Conservation (phyloP, 177 flowering plant genomes). For the Vitis hybrid region DNA sequence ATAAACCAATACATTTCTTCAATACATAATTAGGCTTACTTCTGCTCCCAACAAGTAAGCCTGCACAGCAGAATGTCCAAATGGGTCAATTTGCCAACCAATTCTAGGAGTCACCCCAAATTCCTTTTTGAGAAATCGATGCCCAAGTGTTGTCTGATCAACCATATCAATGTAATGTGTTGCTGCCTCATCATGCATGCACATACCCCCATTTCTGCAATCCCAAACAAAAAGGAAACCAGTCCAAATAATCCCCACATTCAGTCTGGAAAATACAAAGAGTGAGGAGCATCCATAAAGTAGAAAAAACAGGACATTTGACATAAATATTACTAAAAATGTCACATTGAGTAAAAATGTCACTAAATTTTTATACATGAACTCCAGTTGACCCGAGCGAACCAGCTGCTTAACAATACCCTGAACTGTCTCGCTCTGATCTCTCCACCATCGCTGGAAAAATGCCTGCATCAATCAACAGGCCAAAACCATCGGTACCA, state of each 20-base stretch:
- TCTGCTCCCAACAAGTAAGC: slow-evolving; percentile 79
- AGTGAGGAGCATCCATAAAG: neutral
- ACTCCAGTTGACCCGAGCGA: slow-evolving; percentile 58
- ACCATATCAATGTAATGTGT: slow-evolving; percentile 85
- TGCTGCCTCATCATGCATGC: slow-evolving; percentile 85
- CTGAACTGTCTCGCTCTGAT: slow-evolving; percentile 50
- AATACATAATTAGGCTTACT: slow-evolving; percentile 23
- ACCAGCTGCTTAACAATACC: slow-evolving; percentile 47
- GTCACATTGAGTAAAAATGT: too few species aligned
- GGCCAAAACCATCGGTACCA: neutral
- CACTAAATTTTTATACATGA: slow-evolving; percentile 38
- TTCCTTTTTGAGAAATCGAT: slow-evolving; percentile 54
- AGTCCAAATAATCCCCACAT: neutral
- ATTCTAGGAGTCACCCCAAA: slow-evolving; percentile 64
- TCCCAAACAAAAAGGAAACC: neutral
- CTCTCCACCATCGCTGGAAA: slow-evolving; percentile 82
- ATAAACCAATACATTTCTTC: neutral
- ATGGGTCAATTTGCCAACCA: slow-evolving; percentile 86
- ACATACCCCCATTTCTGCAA: slow-evolving; percentile 77
- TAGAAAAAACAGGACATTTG: too few species aligned
- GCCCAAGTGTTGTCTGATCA: slow-evolving; percentile 83
- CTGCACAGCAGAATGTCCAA: slow-evolving; percentile 85
- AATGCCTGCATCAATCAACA: slow-evolving; percentile 48
- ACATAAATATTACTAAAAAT: too few species aligned
- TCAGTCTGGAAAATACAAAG: neutral